phyloP scores from a whole-genome alignment of 345 rosid genomes.

The Lepidium aucheri region DNA sequence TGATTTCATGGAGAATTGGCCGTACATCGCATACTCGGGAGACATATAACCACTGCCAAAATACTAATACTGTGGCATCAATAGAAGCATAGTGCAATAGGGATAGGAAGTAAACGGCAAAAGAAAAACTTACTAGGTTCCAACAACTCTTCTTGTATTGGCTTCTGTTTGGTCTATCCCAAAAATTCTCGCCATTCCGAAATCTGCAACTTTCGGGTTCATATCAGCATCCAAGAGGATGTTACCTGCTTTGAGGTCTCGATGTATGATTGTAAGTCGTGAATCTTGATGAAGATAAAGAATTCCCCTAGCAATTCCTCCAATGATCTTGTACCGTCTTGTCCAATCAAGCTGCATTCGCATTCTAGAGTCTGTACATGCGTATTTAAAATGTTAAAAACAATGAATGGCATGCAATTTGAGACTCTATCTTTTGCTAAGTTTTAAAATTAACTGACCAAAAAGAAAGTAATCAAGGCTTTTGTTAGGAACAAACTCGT shows the following conservation, averaged over 20 bases:
- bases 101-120: not conserved
- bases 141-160: slow-evolving; percentile 31
- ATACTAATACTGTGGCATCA: not conserved
- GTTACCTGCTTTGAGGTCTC: slow-evolving; percentile 37
- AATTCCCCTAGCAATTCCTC: slow-evolving; percentile 36
- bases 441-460: not conserved
- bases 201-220: slow-evolving; percentile 39
- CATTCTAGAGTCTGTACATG: slow-evolving; percentile 12
- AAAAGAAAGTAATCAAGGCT: slow-evolving; percentile 29
- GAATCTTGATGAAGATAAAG: slow-evolving; percentile 41
- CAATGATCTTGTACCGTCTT: slow-evolving; percentile 25
- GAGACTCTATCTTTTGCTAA: too few species aligned
- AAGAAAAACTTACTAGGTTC: slow-evolving; percentile 33
- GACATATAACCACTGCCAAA: slow-evolving; percentile 24
- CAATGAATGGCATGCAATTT: not conserved
- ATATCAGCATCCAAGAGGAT: slow-evolving; percentile 34
- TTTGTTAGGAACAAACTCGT: slow-evolving; percentile 34
- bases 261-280: slow-evolving; percentile 30
- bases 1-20: slow-evolving; percentile 25
- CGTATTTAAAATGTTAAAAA: not conserved
- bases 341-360: slow-evolving; percentile 24
- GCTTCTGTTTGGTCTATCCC: slow-evolving; percentile 25
- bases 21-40: slow-evolving; percentile 26
- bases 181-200: slow-evolving; percentile 39
- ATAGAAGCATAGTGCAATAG: not conserved